Conservation (phyloP, 805 yeast species). For the Myxozyma udenii region DNA sequence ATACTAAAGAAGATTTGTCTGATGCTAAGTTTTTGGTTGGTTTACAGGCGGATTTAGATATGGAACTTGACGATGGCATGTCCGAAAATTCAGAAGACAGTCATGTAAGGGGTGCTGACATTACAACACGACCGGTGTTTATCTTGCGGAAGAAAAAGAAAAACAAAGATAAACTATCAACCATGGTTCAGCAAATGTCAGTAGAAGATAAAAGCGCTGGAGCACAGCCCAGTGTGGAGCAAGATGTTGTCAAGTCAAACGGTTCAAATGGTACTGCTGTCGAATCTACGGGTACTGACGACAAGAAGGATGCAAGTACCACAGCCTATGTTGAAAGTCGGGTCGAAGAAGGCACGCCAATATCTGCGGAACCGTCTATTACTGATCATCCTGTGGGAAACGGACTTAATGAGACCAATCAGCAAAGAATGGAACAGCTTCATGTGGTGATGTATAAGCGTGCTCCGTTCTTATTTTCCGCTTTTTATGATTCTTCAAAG, state of each 20-base stretch:
- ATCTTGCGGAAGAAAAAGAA: constrained; percentile 13
- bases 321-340: too few relatives aligned
- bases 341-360: not conserved
- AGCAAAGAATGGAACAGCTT: constrained; percentile 1
- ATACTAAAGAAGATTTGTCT: constrained; percentile 23
- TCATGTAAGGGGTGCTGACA: not conserved
- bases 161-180: not conserved
- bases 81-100: not conserved
- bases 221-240: too few relatives aligned
- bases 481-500: constrained; percentile 22
- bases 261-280: not conserved
- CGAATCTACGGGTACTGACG: not conserved
- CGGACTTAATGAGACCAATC: not conserved
- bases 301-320: too few relatives aligned
- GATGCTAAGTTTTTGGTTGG: constrained; percentile 28
- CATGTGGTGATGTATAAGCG: constrained; percentile 24
- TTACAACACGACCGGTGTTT: constrained; percentile 16
- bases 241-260: too few relatives aligned
- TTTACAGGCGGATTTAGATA: constrained; percentile 21
- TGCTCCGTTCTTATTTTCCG: constrained; percentile 28
- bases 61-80: constrained; percentile 20
- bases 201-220: too few relatives aligned
- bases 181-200: not conserved
- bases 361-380: not conserved
- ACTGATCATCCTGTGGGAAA: not conserved